Evolutionary conservation across 257 asterid genomes (phyloP), one percentile per base, ranked within the genome.

Genomic region (Cruciata laevipes): DNA sequence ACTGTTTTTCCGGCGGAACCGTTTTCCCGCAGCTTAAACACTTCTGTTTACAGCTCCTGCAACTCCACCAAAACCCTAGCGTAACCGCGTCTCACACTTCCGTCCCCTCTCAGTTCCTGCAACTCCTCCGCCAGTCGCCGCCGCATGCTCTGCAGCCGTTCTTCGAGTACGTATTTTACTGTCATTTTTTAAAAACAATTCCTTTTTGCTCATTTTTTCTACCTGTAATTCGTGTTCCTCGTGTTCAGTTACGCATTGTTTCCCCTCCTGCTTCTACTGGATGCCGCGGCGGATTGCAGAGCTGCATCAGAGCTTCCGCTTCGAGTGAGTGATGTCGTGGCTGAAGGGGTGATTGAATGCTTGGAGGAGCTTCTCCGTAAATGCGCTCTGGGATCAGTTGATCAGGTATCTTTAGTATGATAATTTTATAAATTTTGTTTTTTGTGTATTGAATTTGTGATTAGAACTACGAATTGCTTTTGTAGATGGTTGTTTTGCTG

Each of bases 211-310:
- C 16, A 57, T 21, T 57, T 21, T 57, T 57, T 3, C 21, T 7
- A 1, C 8, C 32, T 24, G 3, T 57, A 23, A 25, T 60, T 5
- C 4, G 6, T 4, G 44, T 37, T 70, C 35, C 66, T 18, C 47
- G 7, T 61, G 32, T 61, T 69, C 95, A 94, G 99, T 83, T 94
- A 84, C 71, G 79, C 83, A 32, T 78, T 88, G 88, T 88, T 90
- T 76, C 99, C 99, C 0, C 75, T 93, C 84, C 86, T 93, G 81
- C 89, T 88, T 70, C 85, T 94, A 68, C 80, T 83, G 81, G 96
- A 94, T 65, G 93, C 88, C 18, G 83, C 99, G 57, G 91, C 90
- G 32, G 82, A 80, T 35, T 82, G 84, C 77, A 82, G 95, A 76
- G 83, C 97, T 66, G 73, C 87, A 70, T 69, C 59, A 62, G 82